phyloP scores from a whole-genome alignment of 2,329 filamentous ascomycete genomes.

The Zalaria sp. region DNA sequence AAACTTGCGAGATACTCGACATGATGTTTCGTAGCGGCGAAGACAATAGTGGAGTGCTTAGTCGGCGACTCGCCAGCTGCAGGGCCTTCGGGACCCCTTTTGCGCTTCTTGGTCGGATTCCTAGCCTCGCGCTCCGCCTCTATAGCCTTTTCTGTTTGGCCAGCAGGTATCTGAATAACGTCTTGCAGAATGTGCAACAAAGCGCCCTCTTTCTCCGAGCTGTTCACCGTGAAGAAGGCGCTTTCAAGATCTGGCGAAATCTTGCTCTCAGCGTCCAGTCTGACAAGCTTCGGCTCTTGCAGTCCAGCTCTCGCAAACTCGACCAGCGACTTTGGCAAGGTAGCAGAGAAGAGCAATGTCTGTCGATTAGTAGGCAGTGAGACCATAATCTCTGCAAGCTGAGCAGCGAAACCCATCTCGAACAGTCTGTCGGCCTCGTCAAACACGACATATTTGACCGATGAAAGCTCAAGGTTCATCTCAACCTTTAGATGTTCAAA shows the following conservation, averaged over 20 bases:
- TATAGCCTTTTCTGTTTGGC: constrained; percentile 41
- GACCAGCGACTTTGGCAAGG: constrained; percentile 81
- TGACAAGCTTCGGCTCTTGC: constrained; percentile 80
- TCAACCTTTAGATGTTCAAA: constrained; percentile 96
- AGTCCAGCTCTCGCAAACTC: constrained; percentile 90
- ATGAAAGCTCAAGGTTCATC: constrained; percentile 84
- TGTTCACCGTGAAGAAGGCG: constrained; percentile 88
- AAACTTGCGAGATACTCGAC: constrained; percentile 82
- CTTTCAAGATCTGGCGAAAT: constrained; percentile 92
- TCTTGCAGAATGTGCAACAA: constrained; percentile 80
- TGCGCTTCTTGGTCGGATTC: constrained; percentile 53
- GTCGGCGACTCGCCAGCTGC: constrained; percentile 58
- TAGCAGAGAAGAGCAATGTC: constrained; percentile 89
- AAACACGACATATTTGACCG: constrained; percentile 87
- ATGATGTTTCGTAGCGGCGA: constrained; percentile 90
- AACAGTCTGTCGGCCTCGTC: constrained; percentile 95
- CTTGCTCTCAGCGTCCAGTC: constrained; percentile 88
- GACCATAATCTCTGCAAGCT: constrained; percentile 84
- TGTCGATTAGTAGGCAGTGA: constrained; percentile 73
- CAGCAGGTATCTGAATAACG: constrained; percentile 76
- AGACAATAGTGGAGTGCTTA: constrained; percentile 85
- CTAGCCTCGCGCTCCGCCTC: constrained; percentile 31
- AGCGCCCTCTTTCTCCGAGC: constrained; percentile 84
- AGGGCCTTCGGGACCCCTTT: constrained; percentile 40
- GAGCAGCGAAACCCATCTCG: constrained; percentile 95